A percentile compares a stretch with the other conserved stretches of the same genome.
phyloP scores from a whole-genome alignment of 2,329 filamentous ascomycete species.

The Colletotrichum liriopes region DNA sequence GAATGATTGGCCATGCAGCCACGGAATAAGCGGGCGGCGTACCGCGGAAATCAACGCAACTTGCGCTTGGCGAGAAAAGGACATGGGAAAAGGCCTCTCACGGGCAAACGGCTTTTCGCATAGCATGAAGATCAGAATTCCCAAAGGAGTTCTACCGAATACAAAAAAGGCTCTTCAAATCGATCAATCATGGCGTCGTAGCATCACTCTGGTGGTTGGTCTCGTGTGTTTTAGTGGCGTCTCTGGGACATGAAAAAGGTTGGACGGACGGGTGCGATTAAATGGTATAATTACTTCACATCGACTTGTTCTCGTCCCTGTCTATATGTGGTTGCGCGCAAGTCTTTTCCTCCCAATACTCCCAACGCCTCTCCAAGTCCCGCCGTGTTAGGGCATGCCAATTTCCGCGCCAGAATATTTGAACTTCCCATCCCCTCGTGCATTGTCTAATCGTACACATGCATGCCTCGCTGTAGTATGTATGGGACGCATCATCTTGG shows the following conservation, averaged over 20 bases:
- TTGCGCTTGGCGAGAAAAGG: slow-evolving; percentile 40
- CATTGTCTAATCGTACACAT: slow-evolving; percentile 11
- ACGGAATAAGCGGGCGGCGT: slow-evolving; percentile 35
- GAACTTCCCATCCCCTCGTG: background rate
- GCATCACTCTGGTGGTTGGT: slow-evolving; percentile 9
- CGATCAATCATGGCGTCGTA: slow-evolving; percentile 15
- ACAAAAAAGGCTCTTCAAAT: slow-evolving; percentile 45
- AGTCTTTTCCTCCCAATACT: background rate
- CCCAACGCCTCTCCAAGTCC: background rate
- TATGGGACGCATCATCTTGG: background rate
- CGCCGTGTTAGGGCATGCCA: background rate
- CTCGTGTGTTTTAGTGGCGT: slow-evolving; percentile 28
- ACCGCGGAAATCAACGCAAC: slow-evolving; percentile 33
- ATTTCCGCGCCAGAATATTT: background rate
- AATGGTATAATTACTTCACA: slow-evolving; percentile 39
- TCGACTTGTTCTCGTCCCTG: slow-evolving; percentile 1
- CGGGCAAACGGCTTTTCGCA: slow-evolving; percentile 41
- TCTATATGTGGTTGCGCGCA: background rate
- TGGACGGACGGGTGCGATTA: slow-evolving; percentile 19
- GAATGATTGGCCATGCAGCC: slow-evolving; percentile 37
- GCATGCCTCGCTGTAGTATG: background rate
- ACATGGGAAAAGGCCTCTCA: slow-evolving; percentile 35
- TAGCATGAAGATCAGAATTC: slow-evolving; percentile 44
- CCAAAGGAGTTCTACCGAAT: slow-evolving; percentile 43
- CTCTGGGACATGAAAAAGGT: slow-evolving; percentile 11